Evolutionary conservation across 768 basidiomycete species (phyloP), one percentile per base, ranked within the genome.

Genomic region (Lentinula sp.): DNA sequence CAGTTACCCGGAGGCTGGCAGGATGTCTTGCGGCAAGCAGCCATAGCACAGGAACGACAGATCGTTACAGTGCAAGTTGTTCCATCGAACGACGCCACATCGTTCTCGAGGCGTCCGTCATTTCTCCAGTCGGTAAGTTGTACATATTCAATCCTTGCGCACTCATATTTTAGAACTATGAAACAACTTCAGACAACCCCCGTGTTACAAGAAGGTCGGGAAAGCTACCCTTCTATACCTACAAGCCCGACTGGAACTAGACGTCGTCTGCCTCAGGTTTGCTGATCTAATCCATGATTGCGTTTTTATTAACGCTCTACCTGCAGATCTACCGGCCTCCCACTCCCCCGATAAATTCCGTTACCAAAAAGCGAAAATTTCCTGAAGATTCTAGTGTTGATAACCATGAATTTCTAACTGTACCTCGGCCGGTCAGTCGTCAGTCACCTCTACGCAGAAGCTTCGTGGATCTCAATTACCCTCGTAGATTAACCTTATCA

Each of bases 321-420:
- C 15, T 53, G 4, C 59, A 84, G 84, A 70, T 75, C 37, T 85
- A 82, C 68, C 78, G 84, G n/a, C 82, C 84, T 48, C 84, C 84
- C 4, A 85, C 84, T 1, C 84, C 84, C 2, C 84, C 84, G 32
- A 70, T 83, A 28, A 77, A 75, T 18, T 35, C 71, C 36, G 61
- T 68, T 37, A 70, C 73, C 49, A 75, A 73, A 65, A 74, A 73
- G 67, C 72, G 68, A 35, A 72, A 69, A 51, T 70, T 68, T n/a
- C 52, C 58, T 13, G 53, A 43, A 41, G 55, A 56, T 28, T 56
- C 41, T 13, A 56, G 55, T n/a, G 23, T 28, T 42, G 55, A 56
- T 9, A 56, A 37, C 12, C 55, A 56, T 28, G 55, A 56, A 42
- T 56, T 23, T 16, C 37, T 60, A 6, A 50, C 59, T 28, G 48